Conservation (phyloP, 306 rosid genomes). For the Ziziphus jujuba region DNA sequence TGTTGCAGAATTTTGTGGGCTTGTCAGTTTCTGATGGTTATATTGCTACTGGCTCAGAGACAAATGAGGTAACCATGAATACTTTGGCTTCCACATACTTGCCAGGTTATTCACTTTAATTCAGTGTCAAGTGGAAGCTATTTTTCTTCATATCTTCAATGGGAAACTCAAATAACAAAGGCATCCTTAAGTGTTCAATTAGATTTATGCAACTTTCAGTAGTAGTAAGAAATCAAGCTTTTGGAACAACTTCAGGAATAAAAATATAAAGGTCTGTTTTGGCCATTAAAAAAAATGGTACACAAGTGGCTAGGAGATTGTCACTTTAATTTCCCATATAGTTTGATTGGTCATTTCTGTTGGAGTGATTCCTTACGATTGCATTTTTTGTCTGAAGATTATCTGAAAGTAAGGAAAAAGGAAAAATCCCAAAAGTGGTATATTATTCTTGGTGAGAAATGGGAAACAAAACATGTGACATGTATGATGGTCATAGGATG, state of each 20-base stretch:
- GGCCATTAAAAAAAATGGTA: background rate
- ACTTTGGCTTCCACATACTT: background rate
- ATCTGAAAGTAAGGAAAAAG: no score
- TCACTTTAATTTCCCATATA: background rate
- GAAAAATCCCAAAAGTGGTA: no score
- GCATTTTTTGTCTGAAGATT: no score
- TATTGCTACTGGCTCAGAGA: constrained; percentile 98
- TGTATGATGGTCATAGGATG: no score
- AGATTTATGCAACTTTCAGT: no score
- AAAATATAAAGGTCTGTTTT: background rate
- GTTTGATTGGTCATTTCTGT: background rate
- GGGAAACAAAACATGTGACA: no score
- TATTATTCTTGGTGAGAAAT: no score
- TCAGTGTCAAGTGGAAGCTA: background rate
- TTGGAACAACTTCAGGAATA: constrained; percentile 3
- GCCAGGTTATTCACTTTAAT: constrained; percentile 7
- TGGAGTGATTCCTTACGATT: background rate
- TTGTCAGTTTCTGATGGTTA: constrained; percentile 89
- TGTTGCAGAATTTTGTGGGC: constrained; percentile 92
- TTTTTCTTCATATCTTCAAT: background rate
- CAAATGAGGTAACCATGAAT: constrained; percentile 75
- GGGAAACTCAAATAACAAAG: background rate
- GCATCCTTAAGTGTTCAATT: background rate
- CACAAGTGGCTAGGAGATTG: background rate
- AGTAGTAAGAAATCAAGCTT: background rate